A percentile compares a stretch with the other conserved stretches of the same genome.
Conservation (phyloP, 371 early-diverging fungal species). For the Zychaea mexicana region DNA sequence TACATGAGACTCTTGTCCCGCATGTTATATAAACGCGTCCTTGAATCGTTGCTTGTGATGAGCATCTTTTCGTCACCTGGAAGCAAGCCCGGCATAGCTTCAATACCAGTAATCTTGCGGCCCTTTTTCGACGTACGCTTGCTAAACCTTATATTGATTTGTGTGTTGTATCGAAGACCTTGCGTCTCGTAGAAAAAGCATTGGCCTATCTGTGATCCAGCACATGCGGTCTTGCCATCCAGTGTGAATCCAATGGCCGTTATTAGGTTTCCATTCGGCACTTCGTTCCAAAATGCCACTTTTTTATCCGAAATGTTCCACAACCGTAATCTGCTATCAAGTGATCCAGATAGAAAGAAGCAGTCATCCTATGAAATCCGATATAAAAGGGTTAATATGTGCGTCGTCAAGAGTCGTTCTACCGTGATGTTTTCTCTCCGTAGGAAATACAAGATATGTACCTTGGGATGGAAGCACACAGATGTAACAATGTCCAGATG, state of each 20-base stretch:
- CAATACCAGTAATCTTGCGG: slow-evolving; percentile 78
- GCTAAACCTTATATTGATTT: slow-evolving; percentile 54
- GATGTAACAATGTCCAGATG: slow-evolving; percentile 81
- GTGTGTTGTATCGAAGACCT: slow-evolving; percentile 78
- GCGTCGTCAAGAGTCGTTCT: too few relatives aligned
- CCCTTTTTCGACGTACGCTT: slow-evolving; percentile 56
- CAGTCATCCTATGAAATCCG: slow-evolving; percentile 64
- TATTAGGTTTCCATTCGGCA: slow-evolving; percentile 64
- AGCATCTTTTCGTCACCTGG: slow-evolving; percentile 59
- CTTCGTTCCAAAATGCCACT: slow-evolving; percentile 76
- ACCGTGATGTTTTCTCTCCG: too few relatives aligned
- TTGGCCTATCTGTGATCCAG: slow-evolving; percentile 78
- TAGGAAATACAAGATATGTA: too few relatives aligned
- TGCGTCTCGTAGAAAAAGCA: slow-evolving; percentile 81
- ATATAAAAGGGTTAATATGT: too few relatives aligned
- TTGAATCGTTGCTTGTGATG: slow-evolving; percentile 83
- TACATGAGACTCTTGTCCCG: slow-evolving; percentile 72
- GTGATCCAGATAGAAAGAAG: slow-evolving; percentile 76
- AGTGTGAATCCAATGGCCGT: slow-evolving; percentile 80
- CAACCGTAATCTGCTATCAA: slow-evolving; percentile 77
- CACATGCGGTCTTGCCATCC: slow-evolving; percentile 71
- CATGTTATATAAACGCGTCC: slow-evolving; percentile 76
- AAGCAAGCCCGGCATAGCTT: slow-evolving; percentile 57
- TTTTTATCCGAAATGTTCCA: slow-evolving; percentile 85
- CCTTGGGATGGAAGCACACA: slow-evolving; percentile 81